A percentile compares a stretch with the other conserved stretches of the same genome.
Conservation (phyloP, 2,329 filamentous ascomycete species). For the Chrysosphaeria jannelii region DNA sequence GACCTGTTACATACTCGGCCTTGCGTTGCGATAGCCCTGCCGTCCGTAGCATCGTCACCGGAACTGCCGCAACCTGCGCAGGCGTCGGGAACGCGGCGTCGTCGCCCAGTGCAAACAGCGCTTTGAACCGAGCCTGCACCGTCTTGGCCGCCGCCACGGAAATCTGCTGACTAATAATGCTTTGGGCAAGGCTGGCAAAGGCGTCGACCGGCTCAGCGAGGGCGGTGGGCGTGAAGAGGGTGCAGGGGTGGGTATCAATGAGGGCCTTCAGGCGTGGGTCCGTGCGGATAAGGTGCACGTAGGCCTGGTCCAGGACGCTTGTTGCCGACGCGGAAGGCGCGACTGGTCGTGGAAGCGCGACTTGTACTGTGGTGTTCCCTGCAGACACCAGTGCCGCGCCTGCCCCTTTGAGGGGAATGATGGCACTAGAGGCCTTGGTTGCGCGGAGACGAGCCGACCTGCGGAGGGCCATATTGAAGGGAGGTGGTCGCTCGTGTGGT, state of each 20-base stretch:
- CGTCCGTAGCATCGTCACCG: constrained; percentile 40
- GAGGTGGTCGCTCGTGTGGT: too few relatives aligned
- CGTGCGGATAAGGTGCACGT: constrained; percentile 38
- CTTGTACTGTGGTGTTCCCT: too few relatives aligned
- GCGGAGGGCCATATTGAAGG: too few relatives aligned
- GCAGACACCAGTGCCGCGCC: too few relatives aligned
- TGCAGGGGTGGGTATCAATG: constrained; percentile 46
- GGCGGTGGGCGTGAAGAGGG: constrained; percentile 51
- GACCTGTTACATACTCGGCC: constrained; percentile 72
- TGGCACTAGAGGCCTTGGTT: too few relatives aligned
- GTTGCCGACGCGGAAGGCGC: too few relatives aligned
- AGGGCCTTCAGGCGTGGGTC: constrained; percentile 43
- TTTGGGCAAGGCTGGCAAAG: constrained; percentile 52
- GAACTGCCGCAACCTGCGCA: constrained; percentile 30
- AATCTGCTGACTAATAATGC: constrained; percentile 91
- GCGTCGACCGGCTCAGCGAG: constrained; percentile 69
- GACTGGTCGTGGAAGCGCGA: too few relatives aligned
- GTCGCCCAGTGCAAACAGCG: constrained; percentile 23
- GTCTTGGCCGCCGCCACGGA: constrained; percentile 71
- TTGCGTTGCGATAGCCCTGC: constrained; percentile 84
- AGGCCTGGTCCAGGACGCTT: constrained; percentile 44
- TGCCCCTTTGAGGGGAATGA: too few relatives aligned
- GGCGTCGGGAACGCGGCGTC: constrained; percentile 39
- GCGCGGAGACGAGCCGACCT: too few relatives aligned
- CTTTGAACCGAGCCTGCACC: constrained; percentile 64